Base-by-base conservation (phyloP, 2,329 filamentous ascomycete species). In the Chaetoscypha palmicola region DNA sequence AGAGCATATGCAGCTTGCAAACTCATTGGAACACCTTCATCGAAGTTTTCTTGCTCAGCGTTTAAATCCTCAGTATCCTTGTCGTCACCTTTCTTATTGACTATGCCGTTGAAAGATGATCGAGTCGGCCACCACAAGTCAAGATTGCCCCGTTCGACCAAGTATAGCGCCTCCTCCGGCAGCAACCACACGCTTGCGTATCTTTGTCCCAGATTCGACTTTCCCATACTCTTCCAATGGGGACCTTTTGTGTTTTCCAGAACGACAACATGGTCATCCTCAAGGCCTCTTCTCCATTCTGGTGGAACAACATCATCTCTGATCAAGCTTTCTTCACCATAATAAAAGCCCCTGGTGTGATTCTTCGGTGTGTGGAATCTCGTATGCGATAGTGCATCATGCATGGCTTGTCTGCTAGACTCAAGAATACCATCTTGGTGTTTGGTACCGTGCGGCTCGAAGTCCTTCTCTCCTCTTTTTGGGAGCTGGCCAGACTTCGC, bases 401-500 rank as follows among this genome's bases (percentile, higher is more conserved):
- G 86, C 84, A 98, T 92, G 16, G 90, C 91, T 54, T 76, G 73
- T 43, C 91, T 81, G 50, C 88, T 94, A 36, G 85, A 77, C 58
- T 88, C 83, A 40, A 98, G 79, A 7, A 83, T 77, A 45, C 76
- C 74, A 52, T 83, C 79, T 65, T 98, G 92, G 23, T 86, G 79
- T 23, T 78, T 76, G 2, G 92, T 97, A 37, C 86, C 86, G 66
- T 97, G 89, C 21, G 86, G 82, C 67, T 97, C 92, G 63, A 96
- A 98, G 68, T 98, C 92, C 65, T 98, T 98, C 63, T 94, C 89
- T 48, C 92, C 92, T 51, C 89, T 87, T 53, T 91, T 89, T 26
- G 94, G 88, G 9, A 90, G 75, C 7, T 73, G 73, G 36, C 69
- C 66, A 41, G 68, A 66, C 58, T 76, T 75, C 48, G 68, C 62